phyloP scores from a whole-genome alignment of 169 alveolate species.

The Cyclospora cayetanensis region DNA sequence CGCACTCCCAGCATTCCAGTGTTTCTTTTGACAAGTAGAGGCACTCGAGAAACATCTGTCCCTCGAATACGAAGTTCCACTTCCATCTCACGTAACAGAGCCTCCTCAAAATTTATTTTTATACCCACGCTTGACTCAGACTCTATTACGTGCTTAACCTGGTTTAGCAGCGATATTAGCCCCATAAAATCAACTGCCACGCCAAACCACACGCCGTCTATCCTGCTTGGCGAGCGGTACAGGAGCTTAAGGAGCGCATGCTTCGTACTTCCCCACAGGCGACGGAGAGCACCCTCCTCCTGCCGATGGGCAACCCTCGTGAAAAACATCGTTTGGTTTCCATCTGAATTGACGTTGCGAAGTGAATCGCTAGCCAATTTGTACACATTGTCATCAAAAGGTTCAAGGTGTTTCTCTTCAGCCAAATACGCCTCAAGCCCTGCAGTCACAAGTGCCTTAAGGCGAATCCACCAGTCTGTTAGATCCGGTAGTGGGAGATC shows the following conservation, averaged over 20 bases:
- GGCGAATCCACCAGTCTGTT: slow-evolving; percentile 70
- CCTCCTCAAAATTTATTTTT: slow-evolving; percentile 45
- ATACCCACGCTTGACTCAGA: not conserved
- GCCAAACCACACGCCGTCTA: slow-evolving; percentile 71
- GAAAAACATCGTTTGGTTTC: slow-evolving; percentile 58
- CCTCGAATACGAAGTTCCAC: slow-evolving; percentile 7
- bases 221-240: slow-evolving; percentile 56
- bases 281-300: not conserved
- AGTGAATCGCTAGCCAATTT: slow-evolving; percentile 56
- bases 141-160: slow-evolving; percentile 35
- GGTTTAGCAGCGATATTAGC: slow-evolving; percentile 16
- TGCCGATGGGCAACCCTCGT: slow-evolving; percentile 24
- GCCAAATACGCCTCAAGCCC: slow-evolving; percentile 46
- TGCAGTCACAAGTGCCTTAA: slow-evolving; percentile 10
- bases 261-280: slow-evolving; percentile 54
- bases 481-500: slow-evolving; percentile 68
- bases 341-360: not conserved
- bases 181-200: slow-evolving; percentile 40
- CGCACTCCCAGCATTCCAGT: slow-evolving; percentile 66
- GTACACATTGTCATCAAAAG: slow-evolving; percentile 61
- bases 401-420: slow-evolving; percentile 51
- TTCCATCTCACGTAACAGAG: slow-evolving; percentile 55
- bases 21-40: slow-evolving; percentile 32
- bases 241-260: not conserved
- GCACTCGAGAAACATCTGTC: slow-evolving; percentile 42